Evolutionary conservation across 192 early-diverging fungal species (phyloP).

Genomic region (Diversispora eburnea): DNA sequence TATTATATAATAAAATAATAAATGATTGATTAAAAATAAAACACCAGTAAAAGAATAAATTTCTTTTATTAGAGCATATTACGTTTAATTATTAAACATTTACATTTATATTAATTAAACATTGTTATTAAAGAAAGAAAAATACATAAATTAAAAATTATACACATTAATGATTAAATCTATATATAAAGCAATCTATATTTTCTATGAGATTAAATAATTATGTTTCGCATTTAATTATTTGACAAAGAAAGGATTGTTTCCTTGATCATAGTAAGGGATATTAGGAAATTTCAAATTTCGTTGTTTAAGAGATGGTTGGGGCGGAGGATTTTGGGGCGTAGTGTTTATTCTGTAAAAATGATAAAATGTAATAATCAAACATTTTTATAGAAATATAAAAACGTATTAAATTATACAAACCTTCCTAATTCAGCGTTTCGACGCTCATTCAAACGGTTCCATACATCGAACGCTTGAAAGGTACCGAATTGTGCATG

Average conservation of each 20-base stretch:
- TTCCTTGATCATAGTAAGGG: not conserved
- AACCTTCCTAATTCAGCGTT: slow-evolving; percentile 7
- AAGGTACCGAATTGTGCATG: not conserved
- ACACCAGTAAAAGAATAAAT: too few relatives aligned
- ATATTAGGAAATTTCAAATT: not conserved
- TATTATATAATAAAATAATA: too few relatives aligned
- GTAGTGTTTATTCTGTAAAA: not conserved
- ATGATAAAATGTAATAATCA: not conserved
- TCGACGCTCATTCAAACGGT: not conserved
- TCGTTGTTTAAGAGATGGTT: not conserved
- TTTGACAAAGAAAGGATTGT: slow-evolving; percentile 6
- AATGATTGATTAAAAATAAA: too few relatives aligned
- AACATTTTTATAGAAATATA: not conserved
- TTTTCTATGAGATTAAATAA: too few relatives aligned
- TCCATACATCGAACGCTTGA: slow-evolving; percentile 9
- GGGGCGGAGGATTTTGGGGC: not conserved
- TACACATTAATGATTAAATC: too few relatives aligned
- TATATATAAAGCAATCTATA: too few relatives aligned
- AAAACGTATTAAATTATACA: not conserved
- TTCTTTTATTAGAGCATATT: too few relatives aligned
- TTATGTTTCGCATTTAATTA: not conserved
- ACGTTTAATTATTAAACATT: too few relatives aligned
- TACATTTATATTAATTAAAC: too few relatives aligned
- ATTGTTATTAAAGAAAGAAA: too few relatives aligned
- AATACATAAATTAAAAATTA: too few relatives aligned